Percentiles rank a stretch among this genome's conserved stretches.
Evolutionary conservation across 768 basidiomycete species (phyloP).

Genomic region (Boletellus emodensis): DNA sequence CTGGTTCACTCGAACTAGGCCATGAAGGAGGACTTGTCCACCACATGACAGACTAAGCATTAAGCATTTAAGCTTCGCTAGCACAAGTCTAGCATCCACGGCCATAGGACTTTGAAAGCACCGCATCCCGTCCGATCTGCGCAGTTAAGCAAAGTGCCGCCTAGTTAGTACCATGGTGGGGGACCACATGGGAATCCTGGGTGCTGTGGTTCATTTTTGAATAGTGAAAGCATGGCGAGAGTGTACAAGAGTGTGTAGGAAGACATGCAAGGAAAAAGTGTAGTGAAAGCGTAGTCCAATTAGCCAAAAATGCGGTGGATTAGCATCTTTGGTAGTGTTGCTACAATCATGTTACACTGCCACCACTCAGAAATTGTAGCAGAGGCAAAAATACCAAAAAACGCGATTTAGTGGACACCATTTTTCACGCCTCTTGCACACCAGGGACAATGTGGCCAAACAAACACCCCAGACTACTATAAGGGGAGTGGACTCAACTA

Average conservation of each 20-base stretch:
- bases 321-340: conserved; percentile 1
- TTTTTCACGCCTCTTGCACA: too few species aligned
- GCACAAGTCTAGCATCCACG: conserved; percentile 28
- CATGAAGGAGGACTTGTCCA: too few species aligned
- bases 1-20: not conserved
- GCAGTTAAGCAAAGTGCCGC: conserved; percentile 56
- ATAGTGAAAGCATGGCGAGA: too few species aligned
- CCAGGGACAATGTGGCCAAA: too few species aligned
- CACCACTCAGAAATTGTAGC: not conserved
- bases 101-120: conserved; percentile 52
- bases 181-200: conserved; percentile 58
- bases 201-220: too few species aligned
- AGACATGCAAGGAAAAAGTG: too few species aligned
- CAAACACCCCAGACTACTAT: not conserved
- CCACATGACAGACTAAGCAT: too few species aligned
- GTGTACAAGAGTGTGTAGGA: too few species aligned
- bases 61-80: too few species aligned
- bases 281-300: too few species aligned
- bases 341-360: not conserved
- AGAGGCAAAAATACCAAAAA: conserved; percentile 3
- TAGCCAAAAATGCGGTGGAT: not conserved
- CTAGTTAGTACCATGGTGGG: conserved; percentile 62
- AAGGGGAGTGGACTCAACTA: not conserved
- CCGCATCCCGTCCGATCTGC: conserved; percentile 60
- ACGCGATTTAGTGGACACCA: too few species aligned